phyloP scores from a whole-genome alignment of 1,284 basidiomycete species.

The Apiotrichum sp. region DNA sequence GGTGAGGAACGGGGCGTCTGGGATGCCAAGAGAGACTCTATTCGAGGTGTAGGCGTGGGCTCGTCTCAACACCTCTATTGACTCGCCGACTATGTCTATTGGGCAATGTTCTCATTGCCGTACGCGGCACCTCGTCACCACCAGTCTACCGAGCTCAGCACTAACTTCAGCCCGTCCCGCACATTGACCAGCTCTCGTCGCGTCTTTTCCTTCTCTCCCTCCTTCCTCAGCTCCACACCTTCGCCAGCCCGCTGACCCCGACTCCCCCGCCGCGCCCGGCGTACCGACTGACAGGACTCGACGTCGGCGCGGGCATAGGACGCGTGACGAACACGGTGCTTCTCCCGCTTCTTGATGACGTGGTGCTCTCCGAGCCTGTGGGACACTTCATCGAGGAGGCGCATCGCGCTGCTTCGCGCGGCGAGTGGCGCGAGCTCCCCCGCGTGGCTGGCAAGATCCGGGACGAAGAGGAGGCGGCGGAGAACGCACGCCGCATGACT shows the following conservation, averaged over 20 bases:
- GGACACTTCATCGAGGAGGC: conserved; percentile 68
- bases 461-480: conserved; percentile 20
- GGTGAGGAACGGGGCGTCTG: too few relatives aligned
- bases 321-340: conserved; percentile 80
- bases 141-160: background rate
- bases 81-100: too few relatives aligned
- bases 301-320: conserved; percentile 82
- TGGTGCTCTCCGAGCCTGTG: conserved; percentile 82
- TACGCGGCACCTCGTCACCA: too few relatives aligned
- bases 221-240: conserved; percentile 66
- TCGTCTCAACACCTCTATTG: too few relatives aligned
- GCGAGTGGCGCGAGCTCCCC: conserved; percentile 59
- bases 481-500: conserved; percentile 12
- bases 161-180: conserved; percentile 63
- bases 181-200: conserved; percentile 79
- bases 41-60: too few relatives aligned
- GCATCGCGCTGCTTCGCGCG: conserved; percentile 48
- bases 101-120: too few relatives aligned
- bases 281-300: conserved; percentile 64
- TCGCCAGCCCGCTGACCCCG: conserved; percentile 59
- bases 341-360: conserved; percentile 73
- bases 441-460: conserved; percentile 10
- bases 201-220: conserved; percentile 76
- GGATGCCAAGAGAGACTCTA: too few relatives aligned
- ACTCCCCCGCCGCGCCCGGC: conserved; percentile 23